phyloP scores from a whole-genome alignment of 1,284 basidiomycete species.

The Pascua guehoae region DNA sequence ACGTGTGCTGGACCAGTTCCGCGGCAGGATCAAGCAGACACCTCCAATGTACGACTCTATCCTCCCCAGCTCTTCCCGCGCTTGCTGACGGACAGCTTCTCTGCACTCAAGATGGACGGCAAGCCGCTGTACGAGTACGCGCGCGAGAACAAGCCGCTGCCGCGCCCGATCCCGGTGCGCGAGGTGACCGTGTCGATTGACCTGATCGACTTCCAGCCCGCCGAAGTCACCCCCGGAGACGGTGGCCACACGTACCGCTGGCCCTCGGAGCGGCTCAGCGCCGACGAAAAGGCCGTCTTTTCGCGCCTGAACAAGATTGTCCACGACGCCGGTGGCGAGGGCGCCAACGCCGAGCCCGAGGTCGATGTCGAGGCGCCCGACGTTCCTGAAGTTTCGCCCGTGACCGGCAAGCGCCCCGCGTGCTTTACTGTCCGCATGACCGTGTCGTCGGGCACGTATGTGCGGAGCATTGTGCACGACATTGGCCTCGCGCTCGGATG shows the following conservation, averaged over 20 bases:
- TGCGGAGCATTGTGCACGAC: conserved; percentile 87
- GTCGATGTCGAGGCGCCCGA: conserved; percentile 32
- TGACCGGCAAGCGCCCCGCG: conserved; percentile 54
- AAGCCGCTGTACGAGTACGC: conserved; percentile 96
- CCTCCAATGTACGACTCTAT: conserved; percentile 73
- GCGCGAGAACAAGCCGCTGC: conserved; percentile 79
- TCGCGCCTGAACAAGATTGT: conserved; percentile 57
- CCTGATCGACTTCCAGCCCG: conserved; percentile 53
- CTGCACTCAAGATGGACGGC: conserved; percentile 97
- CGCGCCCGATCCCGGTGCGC: conserved; percentile 87
- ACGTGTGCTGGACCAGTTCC: conserved; percentile 67
- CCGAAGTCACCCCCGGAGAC: conserved; percentile 42
- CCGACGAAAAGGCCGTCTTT: conserved; percentile 67
- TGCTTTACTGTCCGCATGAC: conserved; percentile 87
- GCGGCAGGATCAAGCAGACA: conserved; percentile 81
- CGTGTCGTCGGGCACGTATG: conserved; percentile 95
- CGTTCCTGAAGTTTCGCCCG: conserved; percentile 49
- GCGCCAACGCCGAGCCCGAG: conserved; percentile 29
- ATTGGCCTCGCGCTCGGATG: conserved; percentile 75
- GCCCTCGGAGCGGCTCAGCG: conserved; percentile 67
- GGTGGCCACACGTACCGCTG: conserved; percentile 60
- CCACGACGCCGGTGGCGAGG: conserved; percentile 31
- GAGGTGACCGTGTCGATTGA: conserved; percentile 71
- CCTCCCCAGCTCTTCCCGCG: no score
- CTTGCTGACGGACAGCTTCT: conserved; percentile 63